These are phyloP conservation scores for Galerina marginata DNA, from an alignment of 768 basidiomycete genomes.

Conservation along the genomic window DNA sequence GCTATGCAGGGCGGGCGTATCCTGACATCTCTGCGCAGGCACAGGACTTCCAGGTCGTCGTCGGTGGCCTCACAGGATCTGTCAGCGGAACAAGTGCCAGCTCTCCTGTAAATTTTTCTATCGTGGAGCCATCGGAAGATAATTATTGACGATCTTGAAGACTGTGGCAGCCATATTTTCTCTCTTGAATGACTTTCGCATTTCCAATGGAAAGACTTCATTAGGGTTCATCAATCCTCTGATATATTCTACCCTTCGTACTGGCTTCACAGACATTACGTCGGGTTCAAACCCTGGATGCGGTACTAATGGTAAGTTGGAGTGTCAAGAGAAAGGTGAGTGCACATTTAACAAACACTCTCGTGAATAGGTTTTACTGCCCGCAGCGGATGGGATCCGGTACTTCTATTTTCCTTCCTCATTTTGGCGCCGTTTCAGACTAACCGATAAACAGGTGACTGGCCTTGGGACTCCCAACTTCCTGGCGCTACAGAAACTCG, in stretches of 20 bases:
- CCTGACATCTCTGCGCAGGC: constrained; percentile 66
- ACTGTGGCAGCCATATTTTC: constrained; percentile 67
- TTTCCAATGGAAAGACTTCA: constrained; percentile 48
- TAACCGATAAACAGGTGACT: constrained; percentile 48
- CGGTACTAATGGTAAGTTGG: constrained; percentile 49
- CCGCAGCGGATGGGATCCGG: constrained; percentile 45
- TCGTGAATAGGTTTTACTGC: constrained; percentile 30
- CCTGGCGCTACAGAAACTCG: constrained; percentile 49
- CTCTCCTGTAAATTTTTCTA: constrained; percentile 49
- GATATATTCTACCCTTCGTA: constrained; percentile 44
- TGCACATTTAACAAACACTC: not conserved
- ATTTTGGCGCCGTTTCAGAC: not conserved
- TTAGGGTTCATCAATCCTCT: constrained; percentile 67
- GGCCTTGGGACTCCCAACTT: constrained; percentile 70
- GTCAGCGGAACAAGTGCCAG: constrained; percentile 65
- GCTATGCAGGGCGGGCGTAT: constrained; percentile 58
- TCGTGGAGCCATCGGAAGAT: not conserved
- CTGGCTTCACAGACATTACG: constrained; percentile 62
- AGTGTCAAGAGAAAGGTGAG: not conserved
- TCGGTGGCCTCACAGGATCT: constrained; percentile 45
- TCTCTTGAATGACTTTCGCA: constrained; percentile 64
- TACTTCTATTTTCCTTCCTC: constrained; percentile 30
- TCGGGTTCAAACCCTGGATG: constrained; percentile 72
- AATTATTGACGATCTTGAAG: constrained; percentile 26
- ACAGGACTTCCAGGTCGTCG: constrained; percentile 60